Evolutionary conservation across 208 protist species (phyloP), one percentile per base, ranked within the genome.

Genomic region (Acanthamoeba lenticulata): DNA sequence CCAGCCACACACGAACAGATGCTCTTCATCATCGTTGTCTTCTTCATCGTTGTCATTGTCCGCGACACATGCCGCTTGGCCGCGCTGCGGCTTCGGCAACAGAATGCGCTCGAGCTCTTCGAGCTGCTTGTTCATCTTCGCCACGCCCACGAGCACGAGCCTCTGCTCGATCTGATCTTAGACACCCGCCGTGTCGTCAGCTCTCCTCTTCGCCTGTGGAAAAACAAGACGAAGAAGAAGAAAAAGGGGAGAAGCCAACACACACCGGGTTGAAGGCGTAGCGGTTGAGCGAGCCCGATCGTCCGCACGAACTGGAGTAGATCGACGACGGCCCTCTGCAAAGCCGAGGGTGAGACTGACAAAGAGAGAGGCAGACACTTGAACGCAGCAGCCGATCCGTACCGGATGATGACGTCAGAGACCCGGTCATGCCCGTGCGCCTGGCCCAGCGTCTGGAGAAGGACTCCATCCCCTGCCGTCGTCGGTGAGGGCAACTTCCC

Each of bases 71-170:
- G 11, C 34, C 7, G 13, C 32, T 74, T 7, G 67, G n/a, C 42
- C 42, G 72, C 19, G 24, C 42, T n/a, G 40, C 27, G 40, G 17
- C 74, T 86, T 90, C 1, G 83, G 83, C 47, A 90, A 15, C 47
- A 90, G 34, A 42, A 90, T 90, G n/a, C 83, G 83, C 38, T 90
- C 83, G 4, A 90, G 15, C n/a, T 47, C 45, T 38, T 90, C 83
- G 32, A 90, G 83, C 49, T 44, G 11, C 24, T 65, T 57, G 19
- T 9, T 38, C 83, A 52, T 90, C 55, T 90, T 90, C 34, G 83
- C 65, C 49, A 90, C 83, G 24, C 52, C n/a, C 36, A 24, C 38
- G 1, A 90, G 15, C 52, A 24, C 45, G 21, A 90, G 83, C 83
- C 29, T 57, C 6, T 49, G 5, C 42, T 83, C 72, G 1, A 11